phyloP scores from a whole-genome alignment of 371 early-diverging fungal genomes.

The Coemansia sp. region DNA sequence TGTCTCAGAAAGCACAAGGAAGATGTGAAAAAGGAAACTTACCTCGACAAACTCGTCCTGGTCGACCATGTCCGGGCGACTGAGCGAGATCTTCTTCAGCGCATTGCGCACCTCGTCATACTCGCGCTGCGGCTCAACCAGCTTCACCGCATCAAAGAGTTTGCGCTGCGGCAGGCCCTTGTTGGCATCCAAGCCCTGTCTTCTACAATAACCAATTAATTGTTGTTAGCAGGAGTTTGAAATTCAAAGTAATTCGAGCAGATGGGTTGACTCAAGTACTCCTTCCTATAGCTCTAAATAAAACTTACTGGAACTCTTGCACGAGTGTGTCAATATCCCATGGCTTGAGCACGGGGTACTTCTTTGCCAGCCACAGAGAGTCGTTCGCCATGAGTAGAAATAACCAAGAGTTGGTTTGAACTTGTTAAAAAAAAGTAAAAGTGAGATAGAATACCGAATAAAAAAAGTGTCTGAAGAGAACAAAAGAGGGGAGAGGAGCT shows the following conservation, averaged over 20 bases:
- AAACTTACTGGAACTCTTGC: conserved; percentile 48
- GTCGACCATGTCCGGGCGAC: conserved; percentile 72
- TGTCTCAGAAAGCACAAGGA: neutral
- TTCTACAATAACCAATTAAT: neutral
- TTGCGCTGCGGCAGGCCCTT: conserved; percentile 75
- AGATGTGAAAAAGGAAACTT: conserved; percentile 17
- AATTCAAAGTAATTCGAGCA: neutral
- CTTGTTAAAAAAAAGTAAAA: neutral
- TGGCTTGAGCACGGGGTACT: conserved; percentile 53
- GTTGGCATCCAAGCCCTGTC: conserved; percentile 65
- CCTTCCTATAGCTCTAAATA: neutral
- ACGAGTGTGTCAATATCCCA: conserved; percentile 55
- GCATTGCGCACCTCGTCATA: conserved; percentile 78
- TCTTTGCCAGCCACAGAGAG: conserved; percentile 50
- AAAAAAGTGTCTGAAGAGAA: neutral
- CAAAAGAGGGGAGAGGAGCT: neutral
- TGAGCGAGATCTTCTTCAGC: conserved; percentile 70
- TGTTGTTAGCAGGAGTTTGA: neutral
- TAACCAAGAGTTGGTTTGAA: neutral
- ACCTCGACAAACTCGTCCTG: conserved; percentile 84
- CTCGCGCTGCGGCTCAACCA: conserved; percentile 66
- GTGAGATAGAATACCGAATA: neutral
- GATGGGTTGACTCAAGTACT: neutral
- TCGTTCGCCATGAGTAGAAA: conserved; percentile 17
- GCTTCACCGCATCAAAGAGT: conserved; percentile 67